Conservation (phyloP, 768 basidiomycete genomes). For the Tubosaeta sp. region DNA sequence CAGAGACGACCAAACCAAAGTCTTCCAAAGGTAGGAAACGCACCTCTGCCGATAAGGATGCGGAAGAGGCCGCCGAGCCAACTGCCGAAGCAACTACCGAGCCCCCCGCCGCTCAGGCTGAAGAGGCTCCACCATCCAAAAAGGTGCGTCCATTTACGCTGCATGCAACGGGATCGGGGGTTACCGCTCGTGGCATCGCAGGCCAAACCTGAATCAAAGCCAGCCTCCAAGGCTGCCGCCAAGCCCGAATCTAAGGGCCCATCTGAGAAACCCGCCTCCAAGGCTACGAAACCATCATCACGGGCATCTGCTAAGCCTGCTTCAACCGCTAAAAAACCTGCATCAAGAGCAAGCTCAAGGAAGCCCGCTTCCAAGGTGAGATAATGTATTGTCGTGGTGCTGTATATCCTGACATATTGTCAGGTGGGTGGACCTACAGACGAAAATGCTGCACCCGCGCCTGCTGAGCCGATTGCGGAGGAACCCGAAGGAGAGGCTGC, state of each 20-base stretch:
- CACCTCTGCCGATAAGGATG: slow-evolving; percentile 37
- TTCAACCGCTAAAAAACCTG: slow-evolving; percentile 48
- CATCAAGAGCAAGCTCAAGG: slow-evolving; percentile 55
- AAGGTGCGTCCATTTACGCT: slow-evolving; percentile 41
- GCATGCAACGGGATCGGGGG: neutral
- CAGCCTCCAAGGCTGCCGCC: slow-evolving; percentile 20
- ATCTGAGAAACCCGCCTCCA: slow-evolving; percentile 41
- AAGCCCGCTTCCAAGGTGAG: slow-evolving; percentile 62
- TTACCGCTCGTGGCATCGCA: slow-evolving; percentile 16
- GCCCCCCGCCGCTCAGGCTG: slow-evolving; percentile 35
- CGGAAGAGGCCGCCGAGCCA: slow-evolving; percentile 34
- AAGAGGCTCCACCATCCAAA: slow-evolving; percentile 55
- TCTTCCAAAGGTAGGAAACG: slow-evolving; percentile 56
- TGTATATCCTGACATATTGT: neutral
- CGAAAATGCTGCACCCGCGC: slow-evolving; percentile 37
- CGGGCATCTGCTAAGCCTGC: slow-evolving; percentile 39
- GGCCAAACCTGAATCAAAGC: slow-evolving; percentile 42
- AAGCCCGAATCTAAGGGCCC: slow-evolving; percentile 34
- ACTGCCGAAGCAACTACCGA: slow-evolving; percentile 26
- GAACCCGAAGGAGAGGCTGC: slow-evolving; percentile 46
- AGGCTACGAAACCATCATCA: slow-evolving; percentile 37
- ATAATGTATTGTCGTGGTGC: neutral
- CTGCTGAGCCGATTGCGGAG: slow-evolving; percentile 49
- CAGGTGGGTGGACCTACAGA: slow-evolving; percentile 35
- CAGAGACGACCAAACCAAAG: slow-evolving; percentile 39